Evolutionary conservation across 139 green algal species (phyloP).

Genomic region (Chlorella sp.): DNA sequence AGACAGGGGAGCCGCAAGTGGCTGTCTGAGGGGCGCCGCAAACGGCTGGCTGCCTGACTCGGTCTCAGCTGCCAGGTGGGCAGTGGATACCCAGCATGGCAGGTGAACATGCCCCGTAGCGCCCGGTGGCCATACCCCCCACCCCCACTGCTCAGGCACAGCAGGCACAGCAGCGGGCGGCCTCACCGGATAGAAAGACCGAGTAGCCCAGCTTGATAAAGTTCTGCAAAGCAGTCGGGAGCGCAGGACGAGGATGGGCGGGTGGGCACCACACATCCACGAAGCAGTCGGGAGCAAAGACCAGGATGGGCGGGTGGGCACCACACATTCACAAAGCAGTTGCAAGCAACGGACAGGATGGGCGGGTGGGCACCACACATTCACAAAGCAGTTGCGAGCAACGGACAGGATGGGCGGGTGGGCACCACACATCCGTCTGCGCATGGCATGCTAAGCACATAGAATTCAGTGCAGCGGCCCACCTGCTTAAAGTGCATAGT

Average conservation of each 20-base stretch:
- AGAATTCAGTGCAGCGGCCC: no score
- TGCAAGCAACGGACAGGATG: no score
- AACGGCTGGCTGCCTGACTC: no score
- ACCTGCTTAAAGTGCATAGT: no score
- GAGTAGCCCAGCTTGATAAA: slow-evolving; percentile 75
- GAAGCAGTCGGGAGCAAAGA: slow-evolving; percentile 4
- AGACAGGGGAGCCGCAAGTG: background rate
- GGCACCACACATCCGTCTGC: background rate
- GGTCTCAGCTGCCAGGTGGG: no score
- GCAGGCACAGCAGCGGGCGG: no score
- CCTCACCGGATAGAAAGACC: slow-evolving; percentile 55
- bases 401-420: background rate
- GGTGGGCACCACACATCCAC: slow-evolving; percentile 41
- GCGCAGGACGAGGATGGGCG: slow-evolving; percentile 75
- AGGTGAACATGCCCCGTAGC: no score
- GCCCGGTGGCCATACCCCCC: no score
- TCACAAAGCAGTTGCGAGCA: background rate
- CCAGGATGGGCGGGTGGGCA: slow-evolving; percentile 69
- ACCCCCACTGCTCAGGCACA: no score
- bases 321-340: background rate
- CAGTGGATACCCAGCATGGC: no score
- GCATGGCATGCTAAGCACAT: background rate
- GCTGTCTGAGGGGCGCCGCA: no score
- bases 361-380: background rate
- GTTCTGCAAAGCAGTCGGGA: slow-evolving; percentile 68